Percentiles rank a stretch among this genome's conserved stretches.
These are phyloP conservation scores for Exophiala bonariae DNA, from an alignment of 2,329 filamentous ascomycete species.

Conservation along the genomic window DNA sequence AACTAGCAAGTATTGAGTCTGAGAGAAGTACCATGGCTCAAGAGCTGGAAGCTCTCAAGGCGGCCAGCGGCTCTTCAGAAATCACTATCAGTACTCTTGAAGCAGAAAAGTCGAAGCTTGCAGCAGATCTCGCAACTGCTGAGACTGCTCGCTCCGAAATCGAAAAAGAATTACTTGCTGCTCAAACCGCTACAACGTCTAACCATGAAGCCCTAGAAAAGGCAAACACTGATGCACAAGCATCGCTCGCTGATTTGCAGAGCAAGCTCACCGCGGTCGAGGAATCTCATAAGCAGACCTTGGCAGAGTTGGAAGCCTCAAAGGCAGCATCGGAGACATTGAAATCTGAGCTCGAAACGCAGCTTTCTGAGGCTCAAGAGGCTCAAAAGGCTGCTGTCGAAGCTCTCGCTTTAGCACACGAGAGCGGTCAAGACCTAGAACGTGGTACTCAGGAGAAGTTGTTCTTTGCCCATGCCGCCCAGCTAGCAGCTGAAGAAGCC, in stretches of 20 bases:
- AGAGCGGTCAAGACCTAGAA: background rate
- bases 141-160: conserved; percentile 4
- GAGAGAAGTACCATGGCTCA: conserved; percentile 10
- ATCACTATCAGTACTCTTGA: conserved; percentile 8
- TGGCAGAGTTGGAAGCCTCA: conserved; percentile 9
- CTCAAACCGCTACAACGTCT: background rate
- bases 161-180: conserved; percentile 5
- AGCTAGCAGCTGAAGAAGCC: conserved; percentile 8
- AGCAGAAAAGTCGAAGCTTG: conserved; percentile 13
- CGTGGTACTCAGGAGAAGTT: conserved; percentile 12
- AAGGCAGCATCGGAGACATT: background rate
- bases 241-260: conserved; percentile 11
- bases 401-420: background rate
- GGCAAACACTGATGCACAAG: conserved; percentile 8
- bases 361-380: conserved; percentile 1
- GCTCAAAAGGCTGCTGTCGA: background rate
- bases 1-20: conserved; percentile 2
- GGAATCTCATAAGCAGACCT: conserved; percentile 2
- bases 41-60: conserved; percentile 11
- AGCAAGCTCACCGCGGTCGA: conserved; percentile 7
- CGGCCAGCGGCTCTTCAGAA: background rate
- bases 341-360: background rate
- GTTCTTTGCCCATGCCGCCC: conserved; percentile 2
- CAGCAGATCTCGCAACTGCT: conserved; percentile 8
- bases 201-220: conserved; percentile 13